Base-by-base conservation (phyloP, 768 basidiomycete species). In the Antrodiella citrinella region DNA sequence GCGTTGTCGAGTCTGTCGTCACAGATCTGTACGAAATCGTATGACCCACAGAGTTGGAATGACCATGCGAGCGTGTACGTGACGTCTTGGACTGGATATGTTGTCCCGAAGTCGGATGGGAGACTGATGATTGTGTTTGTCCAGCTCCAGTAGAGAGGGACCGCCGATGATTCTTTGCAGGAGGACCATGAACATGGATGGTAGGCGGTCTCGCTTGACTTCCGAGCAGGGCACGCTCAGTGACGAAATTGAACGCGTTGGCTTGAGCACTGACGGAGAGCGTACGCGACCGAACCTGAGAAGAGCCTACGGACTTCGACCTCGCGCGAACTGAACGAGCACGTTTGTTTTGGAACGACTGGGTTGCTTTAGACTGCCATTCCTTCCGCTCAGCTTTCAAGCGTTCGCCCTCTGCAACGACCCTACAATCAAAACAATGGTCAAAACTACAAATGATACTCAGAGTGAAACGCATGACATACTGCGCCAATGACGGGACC, bases 191-290 rank as follows among this genome's bases (percentile, higher is more conserved):
- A 12, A 62, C 51, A 49, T 65, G 62, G 21, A 69, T 59, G 18
- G 67, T 66, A 0, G 83, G 80, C 24, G 78, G 70, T 18, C 74
- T 57, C 40, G 72, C 66, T 66, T 89, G 86, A 55, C 73, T 77
- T 3, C 86, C 86, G 1, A 87, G 69, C 30, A 82, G 70, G 0
- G 85, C 81, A 18, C 80, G 76, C 2, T 82, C 79, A 9, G 85
- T 76, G 44, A 90, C 72, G 55, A 77, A 79, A 50, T 82, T 81
- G 44, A 88, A 57, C 23, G 59, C 57, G 19, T 59, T 55, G 30
- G 30, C 49, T 63, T 58, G 66, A 69, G 57, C 38, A 60, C 51
- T 62, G 51, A 55, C 64, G 58, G 41, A 62, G 41, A 11, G 56
- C 42, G 42, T 53, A 44, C 22, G 57, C 9, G 47, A 40, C 26